Evolutionary conservation across 768 basidiomycete species (phyloP).

Genomic region (Hygrocybe punicea): DNA sequence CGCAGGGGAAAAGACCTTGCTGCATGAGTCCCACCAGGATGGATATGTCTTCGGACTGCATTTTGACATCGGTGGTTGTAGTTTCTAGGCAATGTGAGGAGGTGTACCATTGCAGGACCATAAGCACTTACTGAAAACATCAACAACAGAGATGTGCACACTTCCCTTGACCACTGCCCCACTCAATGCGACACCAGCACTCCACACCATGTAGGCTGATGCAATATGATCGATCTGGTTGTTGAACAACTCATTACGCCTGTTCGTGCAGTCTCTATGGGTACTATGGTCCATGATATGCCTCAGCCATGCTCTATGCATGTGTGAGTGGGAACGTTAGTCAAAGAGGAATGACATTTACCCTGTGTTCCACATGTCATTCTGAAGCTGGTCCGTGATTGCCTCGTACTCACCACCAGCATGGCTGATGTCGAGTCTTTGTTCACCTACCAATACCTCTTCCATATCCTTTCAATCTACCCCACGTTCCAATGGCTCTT

Average conservation of each 20-base stretch:
- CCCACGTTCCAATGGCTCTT: too few species aligned
- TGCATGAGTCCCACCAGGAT: too few species aligned
- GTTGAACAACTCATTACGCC: neutral
- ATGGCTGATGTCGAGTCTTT: slow-evolving; percentile 22
- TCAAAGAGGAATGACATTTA: too few species aligned
- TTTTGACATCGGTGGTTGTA: slow-evolving; percentile 5
- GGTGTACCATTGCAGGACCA: too few species aligned
- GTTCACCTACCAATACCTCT: too few species aligned
- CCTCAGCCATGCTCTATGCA: too few species aligned
- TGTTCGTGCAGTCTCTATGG: neutral
- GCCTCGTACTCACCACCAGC: slow-evolving; percentile 15
- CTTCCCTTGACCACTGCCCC: neutral
- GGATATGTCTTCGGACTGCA: too few species aligned
- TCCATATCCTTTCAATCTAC: too few species aligned
- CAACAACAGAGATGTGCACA: too few species aligned
- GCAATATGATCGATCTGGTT: slow-evolving; percentile 8
- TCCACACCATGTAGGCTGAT: slow-evolving; percentile 12
- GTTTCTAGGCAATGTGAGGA: too few species aligned
- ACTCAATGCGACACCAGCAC: slow-evolving; percentile 1
- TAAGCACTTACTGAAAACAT: too few species aligned
- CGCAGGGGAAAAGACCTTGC: slow-evolving; percentile 24
- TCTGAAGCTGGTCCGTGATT: neutral
- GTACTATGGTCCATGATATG: slow-evolving; percentile 1
- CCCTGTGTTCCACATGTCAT: neutral
- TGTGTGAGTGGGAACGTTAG: too few species aligned